These are phyloP conservation scores for Capillidium heterosporum DNA, from an alignment of 371 early-diverging fungal species.

Conservation along the genomic window DNA sequence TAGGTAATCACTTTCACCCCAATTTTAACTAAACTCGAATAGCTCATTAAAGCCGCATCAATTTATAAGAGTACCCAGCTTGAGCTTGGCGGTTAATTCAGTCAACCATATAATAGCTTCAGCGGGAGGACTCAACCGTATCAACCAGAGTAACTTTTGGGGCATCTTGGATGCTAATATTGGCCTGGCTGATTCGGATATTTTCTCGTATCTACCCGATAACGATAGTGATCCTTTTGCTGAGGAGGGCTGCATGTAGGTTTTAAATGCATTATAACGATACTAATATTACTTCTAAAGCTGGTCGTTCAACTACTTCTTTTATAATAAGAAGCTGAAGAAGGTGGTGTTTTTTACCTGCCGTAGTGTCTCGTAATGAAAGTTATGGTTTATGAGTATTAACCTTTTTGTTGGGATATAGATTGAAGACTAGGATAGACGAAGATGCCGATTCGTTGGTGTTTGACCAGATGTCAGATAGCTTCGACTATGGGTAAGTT, in stretches of 20 bases:
- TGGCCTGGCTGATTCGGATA: slow-evolving; percentile 57
- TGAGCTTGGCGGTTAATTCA: slow-evolving; percentile 51
- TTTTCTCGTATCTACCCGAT: slow-evolving; percentile 73
- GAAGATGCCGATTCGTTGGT: not conserved
- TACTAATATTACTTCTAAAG: slow-evolving; percentile 14
- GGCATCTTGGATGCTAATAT: slow-evolving; percentile 63
- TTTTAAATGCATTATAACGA: not conserved
- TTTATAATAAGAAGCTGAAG: slow-evolving; percentile 74
- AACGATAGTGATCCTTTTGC: slow-evolving; percentile 72
- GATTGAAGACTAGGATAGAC: not conserved
- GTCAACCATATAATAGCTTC: slow-evolving; percentile 72
- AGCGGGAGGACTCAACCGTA: slow-evolving; percentile 37
- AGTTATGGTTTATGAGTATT: not conserved
- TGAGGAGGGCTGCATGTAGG: slow-evolving; percentile 45
- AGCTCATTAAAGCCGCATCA: slow-evolving; percentile 73
- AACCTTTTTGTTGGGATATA: not conserved
- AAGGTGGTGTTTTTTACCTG: slow-evolving; percentile 76
- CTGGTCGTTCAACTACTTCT: slow-evolving; percentile 88
- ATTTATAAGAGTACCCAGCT: slow-evolving; percentile 54
- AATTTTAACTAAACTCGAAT: slow-evolving; percentile 1
- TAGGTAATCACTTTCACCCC: slow-evolving; percentile 18
- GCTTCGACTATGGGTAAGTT: too few relatives aligned
- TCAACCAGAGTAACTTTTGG: slow-evolving; percentile 40
- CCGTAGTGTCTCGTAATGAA: slow-evolving; percentile 56
- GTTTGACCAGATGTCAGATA: too few relatives aligned